These are phyloP conservation scores for Eimeria praecox DNA, from an alignment of 169 alveolate species.

Conservation along the genomic window DNA sequence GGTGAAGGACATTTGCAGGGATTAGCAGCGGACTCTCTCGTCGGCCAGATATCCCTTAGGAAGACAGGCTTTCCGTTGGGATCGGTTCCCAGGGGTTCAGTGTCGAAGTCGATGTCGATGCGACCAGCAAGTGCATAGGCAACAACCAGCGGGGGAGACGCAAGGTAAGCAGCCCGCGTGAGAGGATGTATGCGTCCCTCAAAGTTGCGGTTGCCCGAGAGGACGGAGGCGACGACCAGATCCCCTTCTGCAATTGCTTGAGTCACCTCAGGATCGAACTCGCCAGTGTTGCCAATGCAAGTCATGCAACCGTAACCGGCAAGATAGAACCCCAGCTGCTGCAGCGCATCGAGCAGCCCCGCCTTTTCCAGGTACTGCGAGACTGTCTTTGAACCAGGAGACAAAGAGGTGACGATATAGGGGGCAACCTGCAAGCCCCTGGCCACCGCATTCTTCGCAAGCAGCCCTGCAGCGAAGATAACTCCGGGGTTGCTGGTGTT, in stretches of 20 bases:
- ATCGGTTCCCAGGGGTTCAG: slow-evolving; percentile 93
- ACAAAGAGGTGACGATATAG: slow-evolving; percentile 96
- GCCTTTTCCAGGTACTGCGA: slow-evolving; percentile 50
- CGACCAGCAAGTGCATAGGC: slow-evolving; percentile 98
- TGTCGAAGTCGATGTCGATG: slow-evolving; percentile 94
- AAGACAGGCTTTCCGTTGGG: slow-evolving; percentile 87
- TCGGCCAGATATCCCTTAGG: slow-evolving; percentile 96
- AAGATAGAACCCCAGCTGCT: slow-evolving; percentile 93
- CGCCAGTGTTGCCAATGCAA: slow-evolving; percentile 98
- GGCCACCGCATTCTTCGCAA: slow-evolving; percentile 95
- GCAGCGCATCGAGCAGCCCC: slow-evolving; percentile 36
- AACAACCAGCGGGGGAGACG: slow-evolving; percentile 98
- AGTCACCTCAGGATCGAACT: slow-evolving; percentile 95
- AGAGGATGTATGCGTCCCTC: slow-evolving; percentile 98
- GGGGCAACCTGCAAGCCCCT: slow-evolving; percentile 87
- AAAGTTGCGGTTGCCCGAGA: slow-evolving; percentile 98
- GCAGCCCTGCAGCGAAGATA: slow-evolving; percentile 98
- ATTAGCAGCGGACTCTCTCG: slow-evolving; percentile 89
- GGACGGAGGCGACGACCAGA: slow-evolving; percentile 96
- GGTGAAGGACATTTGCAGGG: too few species aligned
- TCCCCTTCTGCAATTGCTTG: slow-evolving; percentile 93
- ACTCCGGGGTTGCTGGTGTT: slow-evolving; percentile 98
- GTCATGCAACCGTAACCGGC: slow-evolving; percentile 99
- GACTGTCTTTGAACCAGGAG: slow-evolving; percentile 93
- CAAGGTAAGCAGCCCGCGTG: slow-evolving; percentile 97